Base-by-base conservation (phyloP, 1,139 yeast species). In the Geotrichum aggregatum region DNA sequence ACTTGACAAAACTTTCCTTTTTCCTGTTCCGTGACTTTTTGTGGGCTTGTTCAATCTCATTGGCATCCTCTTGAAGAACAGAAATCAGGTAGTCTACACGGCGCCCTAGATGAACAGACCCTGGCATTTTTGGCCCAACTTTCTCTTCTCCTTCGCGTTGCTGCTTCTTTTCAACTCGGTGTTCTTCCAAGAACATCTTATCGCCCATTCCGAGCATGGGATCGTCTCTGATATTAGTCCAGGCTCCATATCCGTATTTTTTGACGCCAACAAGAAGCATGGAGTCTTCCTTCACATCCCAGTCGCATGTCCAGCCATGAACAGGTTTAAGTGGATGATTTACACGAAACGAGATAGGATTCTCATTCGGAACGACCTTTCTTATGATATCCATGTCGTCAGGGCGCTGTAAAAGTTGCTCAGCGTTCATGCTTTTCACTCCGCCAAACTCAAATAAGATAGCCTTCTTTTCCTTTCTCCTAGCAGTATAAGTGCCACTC, bases 171-270 rank as follows among this genome's bases (percentile, higher is more conserved):
- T 67, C 71, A 7, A 65, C 63, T 18, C 75, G 60, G 57, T 66
- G 65, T 62, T 72, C 74, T 56, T 72, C 74, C 61, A 91, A 74
- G 64, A 81, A 91, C 58, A 91, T 71, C 71, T 87, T 91, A 62
- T 88, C 88, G 57, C 89, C 87, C 59, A 94, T 75, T 13, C 92
- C 94, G 56, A 94, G 76, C 54, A 87, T 78, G 1, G 98, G 98
- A 70, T 94, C 98, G 70, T 92, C 98, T 65, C 98, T 76, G 45
- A 94, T 91, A 66, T 87, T 91, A 6, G 79, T 69, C 98, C 98
- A 94, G 0, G 96, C 84, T 19, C 98, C 98, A 65, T 88, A 92
- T 0, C 99, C 99, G 69, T 91, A 88, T 68, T 88, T 89, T 65
- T 80, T 79, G 31, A 92, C 86, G 58, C 99, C 99, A 41, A 86